phyloP scores from a whole-genome alignment of 1,284 basidiomycete species.

The Moesziomyces parantarcticus region DNA sequence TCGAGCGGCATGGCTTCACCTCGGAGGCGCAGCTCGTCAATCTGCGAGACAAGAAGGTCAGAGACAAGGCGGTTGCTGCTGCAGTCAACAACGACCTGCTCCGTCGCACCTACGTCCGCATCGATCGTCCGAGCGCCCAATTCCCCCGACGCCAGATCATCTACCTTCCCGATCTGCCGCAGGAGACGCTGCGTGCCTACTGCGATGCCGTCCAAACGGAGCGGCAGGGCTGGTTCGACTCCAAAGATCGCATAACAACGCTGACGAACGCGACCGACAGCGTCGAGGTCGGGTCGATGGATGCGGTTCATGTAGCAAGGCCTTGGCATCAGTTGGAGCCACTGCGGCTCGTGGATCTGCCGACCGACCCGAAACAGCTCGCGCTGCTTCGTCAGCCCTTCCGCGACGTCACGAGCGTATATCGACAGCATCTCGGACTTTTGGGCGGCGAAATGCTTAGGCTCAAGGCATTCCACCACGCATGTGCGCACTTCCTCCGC shows the following conservation, averaged over 20 bases:
- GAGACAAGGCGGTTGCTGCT: constrained; percentile 28
- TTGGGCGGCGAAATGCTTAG: constrained; percentile 38
- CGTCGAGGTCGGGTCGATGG: constrained; percentile 15
- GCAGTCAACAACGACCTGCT: constrained; percentile 34
- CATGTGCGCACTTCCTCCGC: constrained; percentile 20
- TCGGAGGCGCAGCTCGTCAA: constrained; percentile 37
- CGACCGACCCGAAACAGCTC: constrained; percentile 12
- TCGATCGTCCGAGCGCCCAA: constrained; percentile 14
- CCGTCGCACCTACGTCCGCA: constrained; percentile 33
- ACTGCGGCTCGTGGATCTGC: constrained; percentile 16
- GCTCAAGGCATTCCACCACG: constrained; percentile 49
- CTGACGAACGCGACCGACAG: constrained; percentile 18
- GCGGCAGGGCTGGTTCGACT: constrained; percentile 24
- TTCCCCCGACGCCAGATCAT: constrained; percentile 37
- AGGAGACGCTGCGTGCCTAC: constrained; percentile 28
- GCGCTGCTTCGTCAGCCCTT: constrained; percentile 28
- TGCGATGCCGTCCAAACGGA: constrained; percentile 32
- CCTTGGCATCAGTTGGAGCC: constrained; percentile 29
- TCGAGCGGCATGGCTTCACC: constrained; percentile 34
- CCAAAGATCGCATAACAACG: constrained; percentile 8
- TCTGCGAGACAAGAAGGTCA: constrained; percentile 36
- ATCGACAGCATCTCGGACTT: constrained; percentile 49
- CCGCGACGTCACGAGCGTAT: constrained; percentile 29
- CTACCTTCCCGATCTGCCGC: constrained; percentile 28
- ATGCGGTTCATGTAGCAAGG: constrained; percentile 11